Conservation (phyloP, 2,329 filamentous ascomycete genomes). For the Westerdykella ornata region DNA sequence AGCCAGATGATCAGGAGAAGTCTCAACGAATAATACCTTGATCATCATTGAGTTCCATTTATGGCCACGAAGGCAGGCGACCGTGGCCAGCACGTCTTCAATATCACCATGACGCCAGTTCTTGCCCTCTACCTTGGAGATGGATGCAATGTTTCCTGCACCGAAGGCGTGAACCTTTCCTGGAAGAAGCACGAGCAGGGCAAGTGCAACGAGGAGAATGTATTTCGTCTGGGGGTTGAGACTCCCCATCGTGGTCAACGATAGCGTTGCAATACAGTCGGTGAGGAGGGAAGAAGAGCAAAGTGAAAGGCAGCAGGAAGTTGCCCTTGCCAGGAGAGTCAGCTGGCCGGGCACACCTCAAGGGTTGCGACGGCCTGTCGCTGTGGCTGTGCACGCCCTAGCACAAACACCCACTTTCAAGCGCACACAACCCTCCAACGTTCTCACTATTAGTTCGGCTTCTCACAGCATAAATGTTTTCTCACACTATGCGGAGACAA, state of each 20-base stretch:
- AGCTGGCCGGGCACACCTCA: neutral
- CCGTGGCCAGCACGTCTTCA: slow-evolving; percentile 67
- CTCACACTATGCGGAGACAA: neutral
- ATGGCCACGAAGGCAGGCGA: slow-evolving; percentile 41
- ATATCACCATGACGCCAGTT: slow-evolving; percentile 71
- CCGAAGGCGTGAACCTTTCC: slow-evolving; percentile 58
- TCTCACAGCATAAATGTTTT: neutral
- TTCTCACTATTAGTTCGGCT: neutral
- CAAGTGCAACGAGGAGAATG: slow-evolving; percentile 32
- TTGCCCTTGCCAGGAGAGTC: neutral
- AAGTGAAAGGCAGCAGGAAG: slow-evolving; percentile 1
- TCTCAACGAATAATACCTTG: slow-evolving; percentile 23
- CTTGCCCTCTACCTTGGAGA: slow-evolving; percentile 73
- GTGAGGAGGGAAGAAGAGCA: slow-evolving; percentile 2
- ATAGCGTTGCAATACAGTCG: neutral
- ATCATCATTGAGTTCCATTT: slow-evolving; percentile 44
- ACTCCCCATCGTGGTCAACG: slow-evolving; percentile 20
- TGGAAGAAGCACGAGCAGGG: slow-evolving; percentile 34
- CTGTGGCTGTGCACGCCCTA: neutral
- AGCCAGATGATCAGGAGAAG: neutral
- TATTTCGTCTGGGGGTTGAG: slow-evolving; percentile 24
- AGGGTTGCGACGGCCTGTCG: neutral
- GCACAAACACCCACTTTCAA: neutral
- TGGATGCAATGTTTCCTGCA: slow-evolving; percentile 78
- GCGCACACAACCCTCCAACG: neutral